Evolutionary conservation across 2,329 filamentous ascomycete species (phyloP).

Genomic region (Drechslera avenae): DNA sequence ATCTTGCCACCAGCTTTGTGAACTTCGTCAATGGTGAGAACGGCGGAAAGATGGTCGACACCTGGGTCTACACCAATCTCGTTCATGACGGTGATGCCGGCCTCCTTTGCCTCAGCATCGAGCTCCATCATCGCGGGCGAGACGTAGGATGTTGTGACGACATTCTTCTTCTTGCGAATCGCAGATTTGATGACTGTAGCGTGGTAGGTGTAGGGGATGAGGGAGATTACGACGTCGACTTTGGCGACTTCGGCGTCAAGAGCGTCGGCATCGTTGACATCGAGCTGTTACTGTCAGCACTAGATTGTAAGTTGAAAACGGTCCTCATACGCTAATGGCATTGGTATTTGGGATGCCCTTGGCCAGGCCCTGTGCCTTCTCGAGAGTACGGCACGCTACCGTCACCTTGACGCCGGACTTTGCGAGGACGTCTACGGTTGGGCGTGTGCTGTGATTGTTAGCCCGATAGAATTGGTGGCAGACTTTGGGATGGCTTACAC

Average conservation of each 20-base stretch:
- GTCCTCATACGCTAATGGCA: slow-evolving; percentile 60
- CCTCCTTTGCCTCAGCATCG: slow-evolving; percentile 79
- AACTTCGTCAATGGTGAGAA: slow-evolving; percentile 88
- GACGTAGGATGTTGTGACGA: slow-evolving; percentile 93
- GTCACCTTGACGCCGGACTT: slow-evolving; percentile 63
- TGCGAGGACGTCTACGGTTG: slow-evolving; percentile 64
- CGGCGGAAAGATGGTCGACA: slow-evolving; percentile 77
- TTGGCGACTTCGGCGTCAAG: slow-evolving; percentile 82
- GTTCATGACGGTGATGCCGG: slow-evolving; percentile 96
- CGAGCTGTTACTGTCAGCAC: slow-evolving; percentile 61
- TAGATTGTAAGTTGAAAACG: neutral
- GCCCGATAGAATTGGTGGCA: neutral
- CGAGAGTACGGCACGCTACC: slow-evolving; percentile 79
- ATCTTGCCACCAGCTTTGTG: slow-evolving; percentile 88
- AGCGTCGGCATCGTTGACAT: slow-evolving; percentile 76
- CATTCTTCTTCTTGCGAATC: slow-evolving; percentile 92
- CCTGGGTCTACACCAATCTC: slow-evolving; percentile 70
- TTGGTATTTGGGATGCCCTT: slow-evolving; percentile 71
- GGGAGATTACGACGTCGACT: slow-evolving; percentile 70
- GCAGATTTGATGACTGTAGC: slow-evolving; percentile 89
- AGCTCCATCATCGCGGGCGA: slow-evolving; percentile 92
- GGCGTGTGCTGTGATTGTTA: slow-evolving; percentile 51
- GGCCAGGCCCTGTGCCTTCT: slow-evolving; percentile 75
- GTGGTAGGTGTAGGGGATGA: slow-evolving; percentile 76
- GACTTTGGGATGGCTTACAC: slow-evolving; percentile 32